Evolutionary conservation across 305 asterid genomes (phyloP), one percentile per base, ranked within the genome.

Genomic region (Euphrasia arctica): DNA sequence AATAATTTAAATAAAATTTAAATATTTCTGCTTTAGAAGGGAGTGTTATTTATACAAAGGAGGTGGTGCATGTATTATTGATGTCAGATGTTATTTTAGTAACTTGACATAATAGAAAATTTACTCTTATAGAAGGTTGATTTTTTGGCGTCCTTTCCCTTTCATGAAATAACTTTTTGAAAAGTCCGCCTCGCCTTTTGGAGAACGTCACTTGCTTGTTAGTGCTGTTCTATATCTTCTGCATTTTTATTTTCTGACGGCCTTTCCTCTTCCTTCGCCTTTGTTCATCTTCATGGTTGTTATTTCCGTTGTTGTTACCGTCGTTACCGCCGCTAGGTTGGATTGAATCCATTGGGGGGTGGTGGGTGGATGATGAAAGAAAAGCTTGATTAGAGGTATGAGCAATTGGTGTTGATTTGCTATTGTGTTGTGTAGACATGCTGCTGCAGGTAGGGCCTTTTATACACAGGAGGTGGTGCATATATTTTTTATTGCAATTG

Each of bases 181-280:
- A 18, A 18, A 18, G 22, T 4, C 89, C 89, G 0, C 74, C 66
- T 3, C 80, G 82, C 9, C 89, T 79, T 66, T 83, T 83, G 0
- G 88, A 80, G 66, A 83, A 83, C 5, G 85, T 76, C 3, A 83
- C 85, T 0, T 71, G 80, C 0, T 77, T 72, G 65, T 80, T 78
- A 54, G 80, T 78, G 1, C 60, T 77, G 28, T 34, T 42, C 66
- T 80, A 14, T 70, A 63, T 69, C 75, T 78, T 58, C 69, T 79
- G 48, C 67, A 82, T 82, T 9, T 62, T 77, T 32, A 78, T 74
- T 79, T 70, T 79, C 41, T 79, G 81, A 9, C 88, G 65, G 13
- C 85, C 88, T 27, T 70, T 74, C 25, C 75, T 62, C 73, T 73
- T 52, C 1, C 74, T 55, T 70, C 4, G 15, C 2, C 0, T 25